These are phyloP conservation scores for Neobulgaria alba DNA, from an alignment of 2,329 filamentous ascomycete species.

Conservation along the genomic window DNA sequence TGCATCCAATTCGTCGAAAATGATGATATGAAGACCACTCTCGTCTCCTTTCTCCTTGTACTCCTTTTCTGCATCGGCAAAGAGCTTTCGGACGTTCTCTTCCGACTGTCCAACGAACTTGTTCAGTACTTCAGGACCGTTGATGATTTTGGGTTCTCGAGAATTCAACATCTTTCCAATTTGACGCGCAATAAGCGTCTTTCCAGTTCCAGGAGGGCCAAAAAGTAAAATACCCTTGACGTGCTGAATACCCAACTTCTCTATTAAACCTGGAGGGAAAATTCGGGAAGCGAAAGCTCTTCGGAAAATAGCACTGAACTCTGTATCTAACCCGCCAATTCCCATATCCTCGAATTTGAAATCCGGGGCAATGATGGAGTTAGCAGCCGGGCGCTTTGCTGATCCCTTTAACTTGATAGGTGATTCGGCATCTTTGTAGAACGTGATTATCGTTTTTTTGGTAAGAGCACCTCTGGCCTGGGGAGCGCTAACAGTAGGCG, in stretches of 20 bases:
- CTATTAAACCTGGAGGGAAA: conserved; percentile 81
- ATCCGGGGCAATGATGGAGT: conserved; percentile 85
- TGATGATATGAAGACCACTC: conserved; percentile 93
- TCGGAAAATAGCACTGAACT: conserved; percentile 93
- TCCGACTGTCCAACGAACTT: conserved; percentile 97
- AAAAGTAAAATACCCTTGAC: conserved; percentile 93
- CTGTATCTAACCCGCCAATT: conserved; percentile 86
- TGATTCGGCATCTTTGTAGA: conserved; percentile 74
- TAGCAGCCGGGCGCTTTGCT: conserved; percentile 70
- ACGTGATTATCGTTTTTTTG: conserved; percentile 67
- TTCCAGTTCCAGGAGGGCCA: conserved; percentile 91
- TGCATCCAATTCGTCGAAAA: conserved; percentile 95
- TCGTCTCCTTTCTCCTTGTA: conserved; percentile 97
- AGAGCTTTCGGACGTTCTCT: conserved; percentile 94
- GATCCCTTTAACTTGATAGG: conserved; percentile 83
- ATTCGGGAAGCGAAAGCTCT: conserved; percentile 94
- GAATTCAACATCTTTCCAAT: conserved; percentile 98
- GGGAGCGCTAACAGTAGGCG: conserved; percentile 50
- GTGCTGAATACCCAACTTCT: conserved; percentile 91
- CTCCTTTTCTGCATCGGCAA: conserved; percentile 93
- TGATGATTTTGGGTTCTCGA: conserved; percentile 91
- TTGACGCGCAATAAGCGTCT: conserved; percentile 90
- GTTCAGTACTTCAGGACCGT: conserved; percentile 93
- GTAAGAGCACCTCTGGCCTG: conserved; percentile 70
- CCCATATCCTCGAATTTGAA: conserved; percentile 99